These are phyloP conservation scores for Termitomyces eurrhizus DNA, from an alignment of 768 basidiomycete species.

Conservation along the genomic window DNA sequence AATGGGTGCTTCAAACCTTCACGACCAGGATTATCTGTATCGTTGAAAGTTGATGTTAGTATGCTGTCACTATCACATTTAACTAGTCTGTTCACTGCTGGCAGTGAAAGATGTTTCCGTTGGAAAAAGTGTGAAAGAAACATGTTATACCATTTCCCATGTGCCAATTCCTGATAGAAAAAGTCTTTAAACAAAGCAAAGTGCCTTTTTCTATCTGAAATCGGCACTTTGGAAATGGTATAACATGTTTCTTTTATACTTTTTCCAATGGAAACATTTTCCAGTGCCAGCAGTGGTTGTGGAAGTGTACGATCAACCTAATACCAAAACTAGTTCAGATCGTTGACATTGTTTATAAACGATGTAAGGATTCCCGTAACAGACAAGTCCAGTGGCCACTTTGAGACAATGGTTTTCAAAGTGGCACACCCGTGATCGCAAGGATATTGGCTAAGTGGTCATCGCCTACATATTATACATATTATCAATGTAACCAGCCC, in stretches of 20 bases:
- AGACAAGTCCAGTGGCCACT: background rate
- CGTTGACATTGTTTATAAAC: background rate
- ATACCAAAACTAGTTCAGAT: background rate
- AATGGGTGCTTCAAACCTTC: background rate
- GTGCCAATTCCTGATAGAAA: too few species aligned
- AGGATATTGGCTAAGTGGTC: background rate
- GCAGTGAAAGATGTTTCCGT: too few species aligned
- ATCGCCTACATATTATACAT: background rate
- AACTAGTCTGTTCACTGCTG: background rate
- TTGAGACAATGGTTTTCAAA: background rate
- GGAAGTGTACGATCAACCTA: background rate
- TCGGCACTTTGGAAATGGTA: too few species aligned
- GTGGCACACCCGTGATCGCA: background rate
- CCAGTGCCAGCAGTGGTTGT: background rate
- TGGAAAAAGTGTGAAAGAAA: too few species aligned
- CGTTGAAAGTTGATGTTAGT: background rate
- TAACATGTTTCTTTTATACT: too few species aligned
- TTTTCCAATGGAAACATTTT: too few species aligned
- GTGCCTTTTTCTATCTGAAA: too few species aligned
- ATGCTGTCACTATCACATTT: background rate
- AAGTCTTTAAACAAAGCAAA: too few species aligned
- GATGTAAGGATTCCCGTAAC: too few species aligned
- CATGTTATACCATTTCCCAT: too few species aligned
- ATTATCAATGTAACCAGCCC: background rate
- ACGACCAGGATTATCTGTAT: background rate